Evolutionary conservation across 2,329 filamentous ascomycete genomes (phyloP).

Genomic region (Neoascochyta sp.): DNA sequence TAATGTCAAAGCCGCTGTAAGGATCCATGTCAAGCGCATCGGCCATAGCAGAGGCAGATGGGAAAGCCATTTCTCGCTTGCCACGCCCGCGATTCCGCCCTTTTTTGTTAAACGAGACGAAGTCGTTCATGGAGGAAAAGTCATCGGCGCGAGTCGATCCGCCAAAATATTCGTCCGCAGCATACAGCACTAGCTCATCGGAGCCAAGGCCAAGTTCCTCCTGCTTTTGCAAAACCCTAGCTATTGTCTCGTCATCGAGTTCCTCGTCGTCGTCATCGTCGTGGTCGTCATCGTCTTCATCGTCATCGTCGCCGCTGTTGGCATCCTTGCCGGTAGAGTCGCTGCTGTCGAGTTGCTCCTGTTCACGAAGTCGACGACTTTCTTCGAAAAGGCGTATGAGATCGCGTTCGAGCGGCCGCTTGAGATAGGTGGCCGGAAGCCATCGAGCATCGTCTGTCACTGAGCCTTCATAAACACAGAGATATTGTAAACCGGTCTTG

Average conservation of each 20-base stretch:
- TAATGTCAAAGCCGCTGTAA: slow-evolving; percentile 73
- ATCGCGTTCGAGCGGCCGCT: slow-evolving; percentile 17
- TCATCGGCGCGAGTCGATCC: slow-evolving; percentile 18
- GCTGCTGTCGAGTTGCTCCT: slow-evolving; percentile 16
- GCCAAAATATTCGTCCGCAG: slow-evolving; percentile 44
- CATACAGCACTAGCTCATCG: slow-evolving; percentile 57
- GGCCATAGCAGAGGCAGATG: slow-evolving; percentile 54
- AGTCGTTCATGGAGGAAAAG: slow-evolving; percentile 13
- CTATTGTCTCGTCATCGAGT: slow-evolving; percentile 60
- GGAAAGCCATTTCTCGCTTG: slow-evolving; percentile 41
- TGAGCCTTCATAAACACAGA: slow-evolving; percentile 48
- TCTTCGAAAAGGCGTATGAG: slow-evolving; percentile 30
- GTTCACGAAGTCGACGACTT: slow-evolving; percentile 13
- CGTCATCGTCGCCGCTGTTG: slow-evolving; percentile 37
- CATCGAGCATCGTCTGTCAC: slow-evolving; percentile 49
- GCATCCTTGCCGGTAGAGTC: slow-evolving; percentile 15
- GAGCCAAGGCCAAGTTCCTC: slow-evolving; percentile 60
- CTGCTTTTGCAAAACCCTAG: slow-evolving; percentile 58
- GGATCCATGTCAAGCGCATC: slow-evolving; percentile 58
- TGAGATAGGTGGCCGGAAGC: slow-evolving; percentile 39
- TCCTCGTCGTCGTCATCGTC: slow-evolving; percentile 41
- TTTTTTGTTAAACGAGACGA: slow-evolving; percentile 26
- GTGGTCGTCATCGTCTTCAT: slow-evolving; percentile 40
- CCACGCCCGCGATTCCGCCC: slow-evolving; percentile 12
- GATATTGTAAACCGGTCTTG: slow-evolving; percentile 48